Evolutionary conservation across 2,329 filamentous ascomycete genomes (phyloP).

Genomic region (Alternaria sp.): DNA sequence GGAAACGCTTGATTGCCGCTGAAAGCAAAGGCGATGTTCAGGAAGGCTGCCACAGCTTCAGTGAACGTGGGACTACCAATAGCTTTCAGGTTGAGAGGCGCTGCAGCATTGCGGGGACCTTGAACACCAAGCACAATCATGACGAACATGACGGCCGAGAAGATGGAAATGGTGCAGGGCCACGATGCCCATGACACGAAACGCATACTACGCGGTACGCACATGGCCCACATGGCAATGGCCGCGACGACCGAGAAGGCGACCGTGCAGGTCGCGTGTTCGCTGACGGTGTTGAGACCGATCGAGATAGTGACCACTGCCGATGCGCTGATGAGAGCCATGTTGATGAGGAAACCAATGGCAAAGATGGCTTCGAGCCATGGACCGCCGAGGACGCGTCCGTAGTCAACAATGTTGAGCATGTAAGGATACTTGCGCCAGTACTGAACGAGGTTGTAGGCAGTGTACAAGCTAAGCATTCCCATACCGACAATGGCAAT

Average conservation of each 20-base stretch:
- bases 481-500: constrained; percentile 33
- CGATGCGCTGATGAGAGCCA: constrained; percentile 36
- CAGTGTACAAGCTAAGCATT: constrained; percentile 34
- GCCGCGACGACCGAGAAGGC: constrained; percentile 32
- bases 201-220: constrained; percentile 35
- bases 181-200: constrained; percentile 37
- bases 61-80: constrained; percentile 31
- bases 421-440: constrained; percentile 40
- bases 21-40: constrained; percentile 38
- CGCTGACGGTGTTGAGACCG: constrained; percentile 35
- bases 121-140: constrained; percentile 36
- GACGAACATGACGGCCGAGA: constrained; percentile 30
- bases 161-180: constrained; percentile 33
- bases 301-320: constrained; percentile 37
- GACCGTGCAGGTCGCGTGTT: constrained; percentile 37
- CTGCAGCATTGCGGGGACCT: constrained; percentile 24
- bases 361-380: constrained; percentile 35
- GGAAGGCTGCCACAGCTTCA: constrained; percentile 29
- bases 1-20: constrained; percentile 38
- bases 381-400: constrained; percentile 33
- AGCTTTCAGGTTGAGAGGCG: constrained; percentile 30
- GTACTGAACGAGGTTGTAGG: constrained; percentile 39
- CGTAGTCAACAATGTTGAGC: constrained; percentile 40
- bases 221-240: constrained; percentile 36
- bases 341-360: constrained; percentile 35